These are phyloP conservation scores for Fraxinus greggii DNA, from an alignment of 305 asterid species.

Conservation along the genomic window DNA sequence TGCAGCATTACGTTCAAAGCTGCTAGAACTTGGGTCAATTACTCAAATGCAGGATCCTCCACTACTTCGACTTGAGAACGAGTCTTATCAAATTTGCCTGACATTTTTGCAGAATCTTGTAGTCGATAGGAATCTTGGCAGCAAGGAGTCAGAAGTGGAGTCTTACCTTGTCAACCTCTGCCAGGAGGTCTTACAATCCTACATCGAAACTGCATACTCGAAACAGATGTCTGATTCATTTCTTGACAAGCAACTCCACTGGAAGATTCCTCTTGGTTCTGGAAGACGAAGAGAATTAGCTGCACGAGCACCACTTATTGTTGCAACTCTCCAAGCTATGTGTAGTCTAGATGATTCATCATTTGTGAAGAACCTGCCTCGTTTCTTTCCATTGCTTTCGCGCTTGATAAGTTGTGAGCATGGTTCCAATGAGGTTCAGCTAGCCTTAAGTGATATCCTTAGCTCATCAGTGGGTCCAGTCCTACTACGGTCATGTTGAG, in stretches of 20 bases:
- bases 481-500: slow-evolving; percentile 77
- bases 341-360: slow-evolving; percentile 70
- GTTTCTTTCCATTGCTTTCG: slow-evolving; percentile 77
- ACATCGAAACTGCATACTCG: slow-evolving; percentile 56
- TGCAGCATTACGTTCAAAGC: slow-evolving; percentile 55
- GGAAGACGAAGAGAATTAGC: slow-evolving; percentile 86
- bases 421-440: slow-evolving; percentile 88
- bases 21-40: slow-evolving; percentile 73
- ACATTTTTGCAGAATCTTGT: slow-evolving; percentile 79
- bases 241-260: slow-evolving; percentile 38
- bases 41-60: slow-evolving; percentile 99
- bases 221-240: slow-evolving; percentile 46
- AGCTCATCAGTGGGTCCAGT: slow-evolving; percentile 83
- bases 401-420: slow-evolving; percentile 92
- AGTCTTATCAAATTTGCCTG: slow-evolving; percentile 91
- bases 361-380: slow-evolving; percentile 67
- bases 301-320: slow-evolving; percentile 89
- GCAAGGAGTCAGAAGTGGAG: slow-evolving; percentile 69
- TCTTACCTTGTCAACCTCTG: slow-evolving; percentile 80
- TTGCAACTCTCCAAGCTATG: slow-evolving; percentile 82
- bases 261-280: slow-evolving; percentile 84
- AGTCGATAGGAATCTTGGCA: slow-evolving; percentile 52
- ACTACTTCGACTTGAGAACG: slow-evolving; percentile 94
- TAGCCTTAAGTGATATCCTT: slow-evolving; percentile 85
- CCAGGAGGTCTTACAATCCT: slow-evolving; percentile 73